These are phyloP conservation scores for Phellinidium pouzarii DNA, from an alignment of 1,284 basidiomycete genomes.

Conservation along the genomic window DNA sequence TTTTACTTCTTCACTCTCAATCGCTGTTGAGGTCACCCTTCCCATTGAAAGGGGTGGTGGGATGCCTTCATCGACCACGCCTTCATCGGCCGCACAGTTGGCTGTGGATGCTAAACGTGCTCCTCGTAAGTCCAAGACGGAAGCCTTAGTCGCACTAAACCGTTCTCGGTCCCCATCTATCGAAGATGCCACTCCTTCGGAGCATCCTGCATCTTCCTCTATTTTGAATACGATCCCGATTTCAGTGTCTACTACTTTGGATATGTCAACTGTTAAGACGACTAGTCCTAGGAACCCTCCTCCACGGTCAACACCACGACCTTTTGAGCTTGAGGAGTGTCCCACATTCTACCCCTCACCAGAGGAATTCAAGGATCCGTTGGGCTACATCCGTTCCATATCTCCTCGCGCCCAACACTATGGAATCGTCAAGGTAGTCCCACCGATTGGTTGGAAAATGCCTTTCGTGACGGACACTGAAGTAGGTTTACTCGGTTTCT, in stretches of 20 bases:
- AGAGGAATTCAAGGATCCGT: constrained; percentile 94
- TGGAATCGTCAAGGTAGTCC: constrained; percentile 96
- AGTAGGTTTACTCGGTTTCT: constrained; percentile 43
- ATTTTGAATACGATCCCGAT: constrained; percentile 47
- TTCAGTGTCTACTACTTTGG: constrained; percentile 50
- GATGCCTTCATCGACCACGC: constrained; percentile 13
- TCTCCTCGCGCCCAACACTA: constrained; percentile 68
- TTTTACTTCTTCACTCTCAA: constrained; percentile 60
- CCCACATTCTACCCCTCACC: constrained; percentile 83
- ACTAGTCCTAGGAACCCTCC: constrained; percentile 40
- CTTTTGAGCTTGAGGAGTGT: constrained; percentile 87
- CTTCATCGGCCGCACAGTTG: constrained; percentile 30
- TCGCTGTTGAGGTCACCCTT: constrained; percentile 50
- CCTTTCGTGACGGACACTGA: constrained; percentile 95
- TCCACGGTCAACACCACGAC: constrained; percentile 41
- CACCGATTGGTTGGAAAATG: constrained; percentile 92
- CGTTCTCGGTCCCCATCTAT: constrained; percentile 51
- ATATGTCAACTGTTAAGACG: constrained; percentile 67
- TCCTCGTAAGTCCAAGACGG: constrained; percentile 81
- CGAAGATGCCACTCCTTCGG: constrained; percentile 36
- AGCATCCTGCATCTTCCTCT: constrained; percentile 22
- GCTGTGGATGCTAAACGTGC: constrained; percentile 50
- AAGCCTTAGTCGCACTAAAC: constrained; percentile 70
- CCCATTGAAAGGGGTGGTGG: constrained; percentile 25
- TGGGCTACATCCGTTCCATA: constrained; percentile 89